Conservation (phyloP, 2,329 filamentous ascomycete genomes). For the Aspergillus persii region DNA sequence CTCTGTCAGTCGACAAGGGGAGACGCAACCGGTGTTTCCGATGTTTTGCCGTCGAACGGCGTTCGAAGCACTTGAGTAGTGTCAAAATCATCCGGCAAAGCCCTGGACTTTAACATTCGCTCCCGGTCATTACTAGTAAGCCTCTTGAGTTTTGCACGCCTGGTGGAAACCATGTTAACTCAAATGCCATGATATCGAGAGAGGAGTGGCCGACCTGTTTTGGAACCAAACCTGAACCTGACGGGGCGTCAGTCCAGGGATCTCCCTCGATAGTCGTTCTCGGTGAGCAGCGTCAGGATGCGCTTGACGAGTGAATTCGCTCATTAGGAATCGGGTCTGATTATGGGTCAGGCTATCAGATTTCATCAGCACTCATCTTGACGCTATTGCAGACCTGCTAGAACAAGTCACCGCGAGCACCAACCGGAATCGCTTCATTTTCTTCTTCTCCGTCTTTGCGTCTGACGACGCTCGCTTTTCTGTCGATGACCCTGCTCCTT, state of each 20-base stretch:
- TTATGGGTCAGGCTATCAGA: conserved; percentile 77
- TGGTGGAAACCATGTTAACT: conserved; percentile 27
- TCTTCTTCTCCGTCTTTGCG: conserved; percentile 36
- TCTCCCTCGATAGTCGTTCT: conserved; percentile 82
- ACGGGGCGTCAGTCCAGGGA: conserved; percentile 83
- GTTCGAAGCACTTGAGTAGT: conserved; percentile 59
- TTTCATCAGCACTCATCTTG: conserved; percentile 4
- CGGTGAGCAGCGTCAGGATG: conserved; percentile 90
- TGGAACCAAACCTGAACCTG: conserved; percentile 99
- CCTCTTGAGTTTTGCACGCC: conserved; percentile 61
- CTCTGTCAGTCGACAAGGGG: conserved; percentile 40
- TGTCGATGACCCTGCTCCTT: conserved; percentile 24
- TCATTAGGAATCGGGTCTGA: conserved; percentile 97
- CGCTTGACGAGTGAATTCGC: conserved; percentile 90
- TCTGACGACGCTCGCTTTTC: conserved; percentile 29
- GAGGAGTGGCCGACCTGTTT: conserved; percentile 67
- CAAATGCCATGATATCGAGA: neutral
- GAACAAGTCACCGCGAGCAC: conserved; percentile 3
- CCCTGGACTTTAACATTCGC: conserved; percentile 59
- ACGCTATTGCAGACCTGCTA: neutral
- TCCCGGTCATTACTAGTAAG: conserved; percentile 61
- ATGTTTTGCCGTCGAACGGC: conserved; percentile 47
- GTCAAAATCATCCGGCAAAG: conserved; percentile 59
- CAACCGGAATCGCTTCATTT: conserved; percentile 46
- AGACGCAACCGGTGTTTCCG: conserved; percentile 50